A percentile compares a stretch with the other conserved stretches of the same genome.
Evolutionary conservation across 192 early-diverging fungal genomes (phyloP).

Genomic region (Umbelopsis sp.): DNA sequence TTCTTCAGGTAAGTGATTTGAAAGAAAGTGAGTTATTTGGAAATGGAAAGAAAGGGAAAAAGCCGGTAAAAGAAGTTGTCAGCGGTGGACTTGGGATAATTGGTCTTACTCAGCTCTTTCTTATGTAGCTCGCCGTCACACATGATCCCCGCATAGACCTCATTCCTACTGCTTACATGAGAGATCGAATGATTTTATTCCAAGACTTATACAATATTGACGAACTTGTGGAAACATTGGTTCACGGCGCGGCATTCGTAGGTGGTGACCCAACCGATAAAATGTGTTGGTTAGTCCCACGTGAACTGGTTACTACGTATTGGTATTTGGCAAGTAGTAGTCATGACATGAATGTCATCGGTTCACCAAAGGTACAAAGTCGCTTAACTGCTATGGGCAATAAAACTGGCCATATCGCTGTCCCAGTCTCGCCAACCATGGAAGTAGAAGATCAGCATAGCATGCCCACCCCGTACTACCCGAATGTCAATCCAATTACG

Average conservation of each 20-base stretch:
- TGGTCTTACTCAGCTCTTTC: neutral
- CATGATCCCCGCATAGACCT: conserved; percentile 25
- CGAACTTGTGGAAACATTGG: conserved; percentile 6
- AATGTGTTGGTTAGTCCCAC: conserved; percentile 19
- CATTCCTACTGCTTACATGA: conserved; percentile 3
- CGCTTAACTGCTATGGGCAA: neutral
- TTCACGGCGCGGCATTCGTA: conserved; percentile 6
- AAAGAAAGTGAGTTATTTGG: neutral
- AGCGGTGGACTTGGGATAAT: neutral
- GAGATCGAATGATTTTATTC: conserved; percentile 15
- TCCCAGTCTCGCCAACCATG: neutral
- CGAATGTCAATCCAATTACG: neutral
- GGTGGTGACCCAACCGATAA: conserved; percentile 21
- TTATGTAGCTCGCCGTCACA: conserved; percentile 9
- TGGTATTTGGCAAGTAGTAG: conserved; percentile 10
- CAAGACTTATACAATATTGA: conserved; percentile 14
- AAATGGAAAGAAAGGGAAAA: neutral
- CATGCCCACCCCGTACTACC: neutral
- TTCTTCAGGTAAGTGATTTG: neutral
- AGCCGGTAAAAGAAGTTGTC: neutral
- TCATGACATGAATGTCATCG: conserved; percentile 8
- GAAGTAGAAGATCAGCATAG: neutral
- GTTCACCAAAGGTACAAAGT: conserved; percentile 3
- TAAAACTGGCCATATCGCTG: neutral
- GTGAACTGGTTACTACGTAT: neutral